Conservation (phyloP, 257 asterid species). For the Phtheirospermum japonicum region DNA sequence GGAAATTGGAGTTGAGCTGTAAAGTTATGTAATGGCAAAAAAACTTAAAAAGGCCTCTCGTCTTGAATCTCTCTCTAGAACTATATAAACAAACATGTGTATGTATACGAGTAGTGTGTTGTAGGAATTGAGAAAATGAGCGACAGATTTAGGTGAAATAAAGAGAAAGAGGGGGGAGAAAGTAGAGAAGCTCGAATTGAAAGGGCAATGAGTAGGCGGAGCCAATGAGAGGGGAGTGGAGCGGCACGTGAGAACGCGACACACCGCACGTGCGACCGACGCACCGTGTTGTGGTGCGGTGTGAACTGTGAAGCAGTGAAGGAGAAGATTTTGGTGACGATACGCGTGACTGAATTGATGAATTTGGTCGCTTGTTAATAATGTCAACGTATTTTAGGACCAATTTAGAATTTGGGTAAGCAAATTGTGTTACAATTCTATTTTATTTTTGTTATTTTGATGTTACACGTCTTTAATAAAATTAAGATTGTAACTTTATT, state of each 20-base stretch:
- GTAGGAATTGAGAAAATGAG: conserved; percentile 25
- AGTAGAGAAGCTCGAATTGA: conserved; percentile 28
- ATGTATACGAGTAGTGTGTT: conserved; percentile 14
- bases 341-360: conserved; percentile 27
- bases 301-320: no score
- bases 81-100: conserved; percentile 20
- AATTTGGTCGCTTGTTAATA: background rate
- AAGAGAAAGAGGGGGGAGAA: conserved; percentile 5
- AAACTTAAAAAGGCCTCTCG: conserved; percentile 33
- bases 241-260: conserved; percentile 45
- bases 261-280: conserved; percentile 52
- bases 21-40: conserved; percentile 50
- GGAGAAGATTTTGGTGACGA: conserved; percentile 16
- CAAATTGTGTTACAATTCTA: no score
- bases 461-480: no score
- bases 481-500: no score
- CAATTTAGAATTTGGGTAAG: no score
- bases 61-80: conserved; percentile 37
- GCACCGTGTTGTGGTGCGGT: conserved; percentile 25
- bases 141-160: conserved; percentile 27
- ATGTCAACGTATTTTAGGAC: background rate
- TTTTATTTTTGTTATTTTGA: no score
- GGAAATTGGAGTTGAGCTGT: conserved; percentile 51
- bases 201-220: conserved; percentile 22
- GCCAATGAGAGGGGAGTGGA: conserved; percentile 30